phyloP scores from a whole-genome alignment of 805 yeast genomes.

The Saturnispora gosingensis region DNA sequence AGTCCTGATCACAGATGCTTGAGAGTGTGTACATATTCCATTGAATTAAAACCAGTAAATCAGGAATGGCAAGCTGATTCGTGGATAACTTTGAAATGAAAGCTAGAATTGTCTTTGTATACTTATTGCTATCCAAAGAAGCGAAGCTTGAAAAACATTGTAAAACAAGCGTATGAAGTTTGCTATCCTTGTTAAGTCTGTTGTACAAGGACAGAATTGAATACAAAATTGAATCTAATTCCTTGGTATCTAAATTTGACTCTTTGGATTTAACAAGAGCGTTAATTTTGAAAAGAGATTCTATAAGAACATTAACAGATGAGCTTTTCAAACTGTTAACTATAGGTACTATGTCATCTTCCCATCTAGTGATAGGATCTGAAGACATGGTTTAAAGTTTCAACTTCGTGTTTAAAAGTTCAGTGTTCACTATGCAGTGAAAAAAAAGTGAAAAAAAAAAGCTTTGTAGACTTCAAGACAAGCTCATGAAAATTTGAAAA shows the following conservation, averaged over 20 bases:
- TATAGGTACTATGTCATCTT: conserved; percentile 12
- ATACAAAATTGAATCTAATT: conserved; percentile 25
- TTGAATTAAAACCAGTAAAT: conserved; percentile 45
- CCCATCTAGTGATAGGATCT: conserved; percentile 9
- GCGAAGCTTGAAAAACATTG: conserved; percentile 32
- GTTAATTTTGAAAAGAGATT: conserved; percentile 27
- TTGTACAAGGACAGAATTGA: conserved; percentile 39
- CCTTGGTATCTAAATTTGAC: conserved; percentile 13
- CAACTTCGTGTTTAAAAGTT: background rate
- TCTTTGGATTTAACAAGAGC: conserved; percentile 20
- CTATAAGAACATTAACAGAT: conserved; percentile 29
- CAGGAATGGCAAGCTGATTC: conserved; percentile 41
- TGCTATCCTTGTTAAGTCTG: conserved; percentile 39
- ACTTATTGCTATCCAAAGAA: conserved; percentile 20
- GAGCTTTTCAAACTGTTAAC: conserved; percentile 23
- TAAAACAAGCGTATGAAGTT: conserved; percentile 36
- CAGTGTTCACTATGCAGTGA: background rate
- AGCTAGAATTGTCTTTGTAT: conserved; percentile 27
- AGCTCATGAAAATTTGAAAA: background rate
- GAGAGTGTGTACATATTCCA: conserved; percentile 42
- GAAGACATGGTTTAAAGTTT: conserved; percentile 7
- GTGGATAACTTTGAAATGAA: conserved; percentile 30
- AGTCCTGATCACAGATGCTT: conserved; percentile 16
- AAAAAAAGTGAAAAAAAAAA: conserved; percentile 4
- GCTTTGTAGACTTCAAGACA: background rate